Conservation (phyloP, 768 basidiomycete species). For the Tricholoma terreum region DNA sequence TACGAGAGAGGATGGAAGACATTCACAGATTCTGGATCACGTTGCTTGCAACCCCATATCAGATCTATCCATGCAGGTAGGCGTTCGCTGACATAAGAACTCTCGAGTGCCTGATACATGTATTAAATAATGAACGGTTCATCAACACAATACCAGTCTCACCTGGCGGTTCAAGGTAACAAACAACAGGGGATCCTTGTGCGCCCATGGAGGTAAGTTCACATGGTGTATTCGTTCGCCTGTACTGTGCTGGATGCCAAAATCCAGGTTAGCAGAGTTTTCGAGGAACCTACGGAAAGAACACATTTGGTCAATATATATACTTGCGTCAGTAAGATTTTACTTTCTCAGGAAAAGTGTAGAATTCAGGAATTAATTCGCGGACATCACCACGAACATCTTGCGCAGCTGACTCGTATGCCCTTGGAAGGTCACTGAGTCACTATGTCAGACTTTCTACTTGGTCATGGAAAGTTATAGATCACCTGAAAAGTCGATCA, state of each 20-base stretch:
- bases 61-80: conserved; percentile 91
- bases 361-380: conserved; percentile 91
- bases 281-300: conserved; percentile 65
- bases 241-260: conserved; percentile 67
- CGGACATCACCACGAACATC: conserved; percentile 91
- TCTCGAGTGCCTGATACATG: conserved; percentile 71
- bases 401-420: conserved; percentile 80
- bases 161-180: conserved; percentile 75
- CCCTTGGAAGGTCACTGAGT: conserved; percentile 67
- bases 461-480: not conserved
- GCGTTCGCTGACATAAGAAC: conserved; percentile 78
- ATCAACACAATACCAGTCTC: conserved; percentile 12
- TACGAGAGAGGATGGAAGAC: conserved; percentile 93
- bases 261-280: conserved; percentile 76
- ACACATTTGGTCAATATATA: not conserved
- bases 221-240: conserved; percentile 86
- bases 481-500: conserved; percentile 77
- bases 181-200: conserved; percentile 79
- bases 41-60: conserved; percentile 88
- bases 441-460: not conserved
- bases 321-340: not conserved
- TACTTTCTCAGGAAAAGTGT: conserved; percentile 73
- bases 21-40: conserved; percentile 72
- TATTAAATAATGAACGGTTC: not conserved
- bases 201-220: conserved; percentile 88